Percentiles rank a stretch among this genome's conserved stretches.
Conservation (phyloP, 1,284 basidiomycete species). For the Ceraceosorus bombacis region DNA sequence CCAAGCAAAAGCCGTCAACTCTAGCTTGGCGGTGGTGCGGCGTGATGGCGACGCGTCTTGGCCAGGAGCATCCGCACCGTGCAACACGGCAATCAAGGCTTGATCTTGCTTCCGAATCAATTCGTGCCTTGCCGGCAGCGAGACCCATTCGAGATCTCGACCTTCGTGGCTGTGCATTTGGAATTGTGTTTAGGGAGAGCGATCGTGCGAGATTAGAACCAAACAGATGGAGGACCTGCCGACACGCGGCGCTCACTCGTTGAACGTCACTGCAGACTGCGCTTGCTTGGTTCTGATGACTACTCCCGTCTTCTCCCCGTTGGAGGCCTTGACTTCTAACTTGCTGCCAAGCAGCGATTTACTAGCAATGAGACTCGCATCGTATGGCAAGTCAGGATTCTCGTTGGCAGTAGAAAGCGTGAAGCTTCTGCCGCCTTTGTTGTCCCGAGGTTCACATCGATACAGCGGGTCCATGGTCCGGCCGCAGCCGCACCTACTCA, state of each 20-base stretch:
- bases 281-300: not conserved
- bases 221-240: too few species aligned
- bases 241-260: not conserved
- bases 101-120: not conserved
- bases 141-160: not conserved
- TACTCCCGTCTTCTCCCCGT: not conserved
- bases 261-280: not conserved
- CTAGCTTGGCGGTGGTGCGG: not conserved
- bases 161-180: too few species aligned
- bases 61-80: not conserved
- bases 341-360: not conserved
- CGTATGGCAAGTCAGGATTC: too few species aligned
- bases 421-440: too few species aligned
- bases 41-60: not conserved
- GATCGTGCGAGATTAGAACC: too few species aligned
- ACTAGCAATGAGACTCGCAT: not conserved
- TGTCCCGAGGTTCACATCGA: too few species aligned
- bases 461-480: too few species aligned
- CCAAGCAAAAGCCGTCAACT: constrained; percentile 10
- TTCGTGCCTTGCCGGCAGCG: not conserved
- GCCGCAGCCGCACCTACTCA: too few species aligned
- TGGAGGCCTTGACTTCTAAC: not conserved
- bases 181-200: too few species aligned
- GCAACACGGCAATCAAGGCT: not conserved
- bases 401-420: too few species aligned